phyloP scores from a whole-genome alignment of 306 rosid species.

The cucumber (Cucumis sativus) region DNA sequence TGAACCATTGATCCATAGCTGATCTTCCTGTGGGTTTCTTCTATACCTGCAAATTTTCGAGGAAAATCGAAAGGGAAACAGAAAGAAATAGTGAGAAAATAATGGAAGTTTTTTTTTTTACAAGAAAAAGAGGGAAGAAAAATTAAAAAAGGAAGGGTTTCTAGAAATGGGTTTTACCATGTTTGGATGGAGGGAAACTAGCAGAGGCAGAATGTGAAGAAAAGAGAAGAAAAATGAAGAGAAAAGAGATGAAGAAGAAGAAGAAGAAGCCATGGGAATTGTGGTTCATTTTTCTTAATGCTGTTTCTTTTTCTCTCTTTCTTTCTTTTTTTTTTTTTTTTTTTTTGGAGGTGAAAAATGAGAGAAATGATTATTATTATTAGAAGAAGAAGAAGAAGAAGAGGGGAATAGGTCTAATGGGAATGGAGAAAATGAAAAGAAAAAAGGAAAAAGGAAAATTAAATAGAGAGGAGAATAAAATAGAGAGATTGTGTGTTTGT shows the following conservation, averaged over 20 bases:
- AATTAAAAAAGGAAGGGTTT: background rate
- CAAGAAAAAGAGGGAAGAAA: too few relatives aligned
- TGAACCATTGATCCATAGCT: background rate
- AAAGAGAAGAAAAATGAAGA: conserved; percentile 25
- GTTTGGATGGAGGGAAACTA: conserved; percentile 18
- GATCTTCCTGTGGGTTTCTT: background rate
- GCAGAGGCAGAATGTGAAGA: conserved; percentile 24
- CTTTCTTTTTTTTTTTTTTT: too few relatives aligned
- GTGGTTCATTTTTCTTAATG: conserved; percentile 25
- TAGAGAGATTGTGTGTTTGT: background rate
- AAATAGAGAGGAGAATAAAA: background rate
- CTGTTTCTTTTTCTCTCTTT: background rate
- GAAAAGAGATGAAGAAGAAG: conserved; percentile 13
- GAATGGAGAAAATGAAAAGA: background rate
- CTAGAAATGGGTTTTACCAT: conserved; percentile 16
- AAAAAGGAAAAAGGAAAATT: background rate
- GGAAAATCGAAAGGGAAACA: background rate
- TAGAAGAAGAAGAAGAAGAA: background rate
- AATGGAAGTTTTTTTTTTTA: background rate
- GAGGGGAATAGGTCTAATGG: background rate
- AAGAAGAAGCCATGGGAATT: conserved; percentile 1
- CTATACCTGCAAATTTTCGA: background rate
- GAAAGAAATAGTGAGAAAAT: background rate
- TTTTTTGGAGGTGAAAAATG: background rate
- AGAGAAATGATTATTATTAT: background rate